Evolutionary conservation across 2,329 filamentous ascomycete genomes (phyloP).

Genomic region (Monilinia fructigena): DNA sequence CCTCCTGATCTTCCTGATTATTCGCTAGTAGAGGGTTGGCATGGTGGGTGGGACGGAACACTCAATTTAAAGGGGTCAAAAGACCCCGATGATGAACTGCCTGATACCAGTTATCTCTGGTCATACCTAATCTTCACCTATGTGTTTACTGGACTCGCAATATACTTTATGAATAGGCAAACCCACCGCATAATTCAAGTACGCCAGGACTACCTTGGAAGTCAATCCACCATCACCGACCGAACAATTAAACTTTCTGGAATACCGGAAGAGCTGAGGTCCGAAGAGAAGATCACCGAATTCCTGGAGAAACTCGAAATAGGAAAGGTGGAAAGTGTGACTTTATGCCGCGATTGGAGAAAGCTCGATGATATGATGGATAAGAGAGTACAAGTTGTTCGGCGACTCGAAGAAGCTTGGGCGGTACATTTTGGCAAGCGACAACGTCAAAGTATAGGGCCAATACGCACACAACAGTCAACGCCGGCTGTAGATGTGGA

Average conservation of each 20-base stretch:
- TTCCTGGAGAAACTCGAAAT: constrained; percentile 87
- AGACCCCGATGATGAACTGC: constrained; percentile 24
- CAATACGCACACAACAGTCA: constrained; percentile 45
- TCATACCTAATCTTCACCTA: constrained; percentile 94
- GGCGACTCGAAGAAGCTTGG: constrained; percentile 80
- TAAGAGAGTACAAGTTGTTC: constrained; percentile 62
- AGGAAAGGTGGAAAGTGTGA: constrained; percentile 85
- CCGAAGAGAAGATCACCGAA: constrained; percentile 78
- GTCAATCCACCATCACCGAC: constrained; percentile 93
- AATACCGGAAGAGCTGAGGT: constrained; percentile 75
- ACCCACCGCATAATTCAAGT: constrained; percentile 83
- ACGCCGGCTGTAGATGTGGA: constrained; percentile 45
- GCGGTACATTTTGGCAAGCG: constrained; percentile 66
- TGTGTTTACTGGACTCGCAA: constrained; percentile 77
- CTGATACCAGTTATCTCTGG: constrained; percentile 65
- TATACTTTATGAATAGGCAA: constrained; percentile 80
- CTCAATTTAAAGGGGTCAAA: not conserved
- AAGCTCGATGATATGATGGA: constrained; percentile 73
- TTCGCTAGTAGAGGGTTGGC: constrained; percentile 21
- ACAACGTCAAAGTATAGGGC: not conserved
- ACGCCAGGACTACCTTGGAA: constrained; percentile 87
- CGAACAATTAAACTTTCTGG: constrained; percentile 89
- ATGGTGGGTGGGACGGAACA: constrained; percentile 7
- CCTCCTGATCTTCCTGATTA: constrained; percentile 32
- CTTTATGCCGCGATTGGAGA: constrained; percentile 82